These are phyloP conservation scores for Medicago ruthenica DNA, from an alignment of 306 rosid genomes.

Conservation along the genomic window DNA sequence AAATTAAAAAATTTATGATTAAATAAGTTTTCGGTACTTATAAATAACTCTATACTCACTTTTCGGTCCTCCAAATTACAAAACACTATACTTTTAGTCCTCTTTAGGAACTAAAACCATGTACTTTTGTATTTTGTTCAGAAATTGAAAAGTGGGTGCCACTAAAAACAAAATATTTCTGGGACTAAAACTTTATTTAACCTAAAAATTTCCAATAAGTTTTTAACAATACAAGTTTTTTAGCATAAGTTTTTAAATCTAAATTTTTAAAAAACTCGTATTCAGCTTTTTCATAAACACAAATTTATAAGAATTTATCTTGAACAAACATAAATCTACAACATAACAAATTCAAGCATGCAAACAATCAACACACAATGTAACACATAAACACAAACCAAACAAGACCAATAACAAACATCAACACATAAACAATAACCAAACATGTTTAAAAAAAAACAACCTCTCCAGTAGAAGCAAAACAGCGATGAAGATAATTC, in stretches of 20 bases:
- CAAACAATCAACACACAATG: constrained; percentile 9
- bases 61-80: too few species aligned
- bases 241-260: background rate
- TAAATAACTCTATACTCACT: too few species aligned
- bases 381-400: background rate
- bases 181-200: too few species aligned
- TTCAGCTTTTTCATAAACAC: background rate
- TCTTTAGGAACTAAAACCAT: too few species aligned
- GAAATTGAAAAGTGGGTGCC: too few species aligned
- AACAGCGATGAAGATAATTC: constrained; percentile 82
- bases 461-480: constrained; percentile 87
- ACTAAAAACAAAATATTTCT: too few species aligned
- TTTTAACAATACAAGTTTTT: background rate
- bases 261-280: background rate
- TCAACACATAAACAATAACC: constrained; percentile 2
- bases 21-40: too few species aligned
- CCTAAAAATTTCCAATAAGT: background rate
- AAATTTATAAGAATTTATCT: background rate
- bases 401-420: constrained; percentile 12
- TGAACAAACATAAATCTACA: background rate
- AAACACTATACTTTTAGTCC: too few species aligned
- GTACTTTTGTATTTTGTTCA: too few species aligned
- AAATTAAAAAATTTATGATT: background rate
- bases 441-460: background rate
- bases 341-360: constrained; percentile 18